These are phyloP conservation scores for Viridothelium virens DNA, from an alignment of 495 filamentous ascomycete genomes.

Conservation along the genomic window DNA sequence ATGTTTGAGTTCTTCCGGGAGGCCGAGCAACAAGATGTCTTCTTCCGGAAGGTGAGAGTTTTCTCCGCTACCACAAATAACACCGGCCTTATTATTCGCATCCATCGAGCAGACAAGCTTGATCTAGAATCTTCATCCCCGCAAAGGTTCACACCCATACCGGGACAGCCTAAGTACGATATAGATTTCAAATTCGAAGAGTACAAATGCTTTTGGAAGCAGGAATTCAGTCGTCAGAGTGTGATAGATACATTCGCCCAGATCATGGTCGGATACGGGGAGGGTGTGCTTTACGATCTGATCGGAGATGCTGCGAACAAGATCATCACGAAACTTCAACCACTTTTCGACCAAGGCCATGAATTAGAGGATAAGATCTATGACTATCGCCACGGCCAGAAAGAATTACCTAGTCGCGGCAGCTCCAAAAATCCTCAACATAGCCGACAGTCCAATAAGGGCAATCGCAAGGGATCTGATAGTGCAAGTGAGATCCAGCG, in stretches of 20 bases:
- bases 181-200: background rate
- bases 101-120: background rate
- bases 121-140: background rate
- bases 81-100: background rate
- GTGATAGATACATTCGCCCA: background rate
- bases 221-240: background rate
- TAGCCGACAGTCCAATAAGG: background rate
- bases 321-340: background rate
- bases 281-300: background rate
- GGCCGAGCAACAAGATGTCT: background rate
- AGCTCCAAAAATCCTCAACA: background rate
- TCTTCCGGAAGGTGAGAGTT: background rate
- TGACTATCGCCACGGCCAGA: slow-evolving; percentile 4
- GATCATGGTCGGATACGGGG: slow-evolving; percentile 4
- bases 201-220: background rate
- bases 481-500: background rate
- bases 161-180: background rate
- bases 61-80: background rate
- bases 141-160: background rate
- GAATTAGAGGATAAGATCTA: background rate
- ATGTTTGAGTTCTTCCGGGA: slow-evolving; percentile 8
- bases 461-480: background rate
- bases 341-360: background rate
- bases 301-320: background rate
- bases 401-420: background rate